Evolutionary conservation across 257 asterid species (phyloP).

Genomic region (Nicotiana undulata): DNA sequence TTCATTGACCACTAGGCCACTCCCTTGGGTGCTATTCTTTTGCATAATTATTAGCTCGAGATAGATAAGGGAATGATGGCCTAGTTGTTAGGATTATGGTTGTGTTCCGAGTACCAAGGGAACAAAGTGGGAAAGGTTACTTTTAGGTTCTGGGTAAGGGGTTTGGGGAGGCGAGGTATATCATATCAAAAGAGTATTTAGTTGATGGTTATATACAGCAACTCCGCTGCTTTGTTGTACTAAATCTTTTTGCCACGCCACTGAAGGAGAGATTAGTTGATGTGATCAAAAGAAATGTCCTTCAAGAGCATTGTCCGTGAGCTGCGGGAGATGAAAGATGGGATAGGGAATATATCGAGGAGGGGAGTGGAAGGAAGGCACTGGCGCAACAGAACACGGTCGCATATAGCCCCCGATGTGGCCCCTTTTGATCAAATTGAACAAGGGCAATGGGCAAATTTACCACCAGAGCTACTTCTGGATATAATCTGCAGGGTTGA

Average conservation of each 20-base stretch:
- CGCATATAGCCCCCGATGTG: constrained; percentile 68
- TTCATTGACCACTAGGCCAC: too few species aligned
- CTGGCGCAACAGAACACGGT: constrained; percentile 55
- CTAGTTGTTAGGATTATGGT: neutral
- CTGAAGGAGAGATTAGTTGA: constrained; percentile 16
- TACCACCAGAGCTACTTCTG: constrained; percentile 75
- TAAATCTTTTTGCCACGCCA: neutral
- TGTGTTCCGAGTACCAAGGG: neutral
- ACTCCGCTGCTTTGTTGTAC: neutral
- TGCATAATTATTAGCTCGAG: neutral
- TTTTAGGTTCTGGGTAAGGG: neutral
- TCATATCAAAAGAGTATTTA: neutral
- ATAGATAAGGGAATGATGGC: neutral
- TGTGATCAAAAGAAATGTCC: constrained; percentile 42
- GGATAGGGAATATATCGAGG: constrained; percentile 66
- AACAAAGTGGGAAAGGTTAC: neutral
- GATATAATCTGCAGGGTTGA: constrained; percentile 77
- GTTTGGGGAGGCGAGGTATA: neutral
- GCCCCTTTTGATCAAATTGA: constrained; percentile 42
- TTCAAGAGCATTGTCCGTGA: constrained; percentile 75
- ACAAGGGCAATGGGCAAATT: constrained; percentile 89
- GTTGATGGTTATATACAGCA: neutral
- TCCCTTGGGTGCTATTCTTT: neutral
- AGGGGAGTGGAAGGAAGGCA: constrained; percentile 54
- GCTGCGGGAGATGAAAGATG: constrained; percentile 74